phyloP scores from a whole-genome alignment of 129 eudicot species.

The Logfia minima region DNA sequence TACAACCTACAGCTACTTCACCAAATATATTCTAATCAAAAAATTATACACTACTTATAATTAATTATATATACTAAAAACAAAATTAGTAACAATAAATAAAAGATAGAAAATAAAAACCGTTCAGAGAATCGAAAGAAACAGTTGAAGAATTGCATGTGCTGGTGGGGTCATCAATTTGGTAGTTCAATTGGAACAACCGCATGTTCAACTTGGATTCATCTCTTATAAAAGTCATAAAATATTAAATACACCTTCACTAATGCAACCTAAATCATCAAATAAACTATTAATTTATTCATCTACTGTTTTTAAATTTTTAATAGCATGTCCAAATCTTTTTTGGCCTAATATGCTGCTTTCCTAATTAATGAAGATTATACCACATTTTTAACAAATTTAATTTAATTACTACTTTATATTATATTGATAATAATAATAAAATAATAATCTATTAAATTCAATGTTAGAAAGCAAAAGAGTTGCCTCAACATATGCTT shows the following conservation, averaged over 20 bases:
- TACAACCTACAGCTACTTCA: no score
- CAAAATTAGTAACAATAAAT: background rate
- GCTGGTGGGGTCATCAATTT: constrained; percentile 46
- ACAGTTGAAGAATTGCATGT: constrained; percentile 52
- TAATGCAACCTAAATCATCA: constrained; percentile 15
- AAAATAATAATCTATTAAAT: no score
- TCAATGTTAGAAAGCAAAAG: background rate
- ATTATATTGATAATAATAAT: background rate
- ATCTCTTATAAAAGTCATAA: constrained; percentile 23
- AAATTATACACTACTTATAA: no score
- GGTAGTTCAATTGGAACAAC: constrained; percentile 41
- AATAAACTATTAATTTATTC: background rate
- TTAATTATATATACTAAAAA: no score
- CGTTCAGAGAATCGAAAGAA: constrained; percentile 7
- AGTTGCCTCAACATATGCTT: constrained; percentile 19
- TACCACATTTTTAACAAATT: background rate
- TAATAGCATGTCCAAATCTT: background rate
- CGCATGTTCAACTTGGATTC: constrained; percentile 49
- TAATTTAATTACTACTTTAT: background rate
- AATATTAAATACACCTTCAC: constrained; percentile 18
- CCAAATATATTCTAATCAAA: no score
- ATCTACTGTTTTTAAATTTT: background rate
- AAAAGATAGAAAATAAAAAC: background rate
- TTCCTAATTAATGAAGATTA: no score
- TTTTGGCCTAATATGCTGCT: no score